Conservation (phyloP, 441 rosid genomes). For the Pelargonium cotyledonis region DNA sequence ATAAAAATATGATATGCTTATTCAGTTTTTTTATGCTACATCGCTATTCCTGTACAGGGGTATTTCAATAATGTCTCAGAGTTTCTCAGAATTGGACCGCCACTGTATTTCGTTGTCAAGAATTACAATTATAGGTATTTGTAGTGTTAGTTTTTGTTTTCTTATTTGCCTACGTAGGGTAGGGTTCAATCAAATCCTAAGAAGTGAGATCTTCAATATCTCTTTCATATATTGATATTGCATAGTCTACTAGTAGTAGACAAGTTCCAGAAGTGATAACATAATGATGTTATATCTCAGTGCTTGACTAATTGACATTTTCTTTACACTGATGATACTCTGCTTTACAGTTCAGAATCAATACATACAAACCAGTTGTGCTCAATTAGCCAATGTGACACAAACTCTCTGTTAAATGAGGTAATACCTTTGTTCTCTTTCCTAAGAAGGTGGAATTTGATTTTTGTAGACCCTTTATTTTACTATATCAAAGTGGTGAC, state of each 20-base stretch:
- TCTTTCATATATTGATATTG: neutral
- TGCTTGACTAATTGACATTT: slow-evolving; percentile 2
- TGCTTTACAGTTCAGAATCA: slow-evolving; percentile 79
- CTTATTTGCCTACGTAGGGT: slow-evolving; percentile 10
- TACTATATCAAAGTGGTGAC: neutral
- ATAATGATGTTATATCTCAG: neutral
- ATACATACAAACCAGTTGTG: slow-evolving; percentile 80
- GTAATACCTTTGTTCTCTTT: slow-evolving; percentile 27
- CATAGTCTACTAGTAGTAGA: neutral
- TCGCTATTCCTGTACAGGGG: slow-evolving; percentile 47
- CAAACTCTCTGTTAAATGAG: slow-evolving; percentile 59
- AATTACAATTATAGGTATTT: slow-evolving; percentile 84
- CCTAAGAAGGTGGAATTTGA: neutral
- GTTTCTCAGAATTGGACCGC: slow-evolving; percentile 92
- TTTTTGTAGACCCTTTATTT: slow-evolving; percentile 3
- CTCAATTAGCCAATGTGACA: slow-evolving; percentile 91
- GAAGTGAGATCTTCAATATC: neutral
- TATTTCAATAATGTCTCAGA: slow-evolving; percentile 77
- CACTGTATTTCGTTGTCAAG: slow-evolving; percentile 86
- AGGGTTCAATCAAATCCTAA: too few relatives aligned
- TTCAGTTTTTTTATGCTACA: slow-evolving; percentile 19
- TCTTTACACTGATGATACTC: slow-evolving; percentile 28
- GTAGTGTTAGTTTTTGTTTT: slow-evolving; percentile 12
- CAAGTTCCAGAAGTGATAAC: neutral
- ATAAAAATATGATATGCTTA: neutral